phyloP scores from a whole-genome alignment of 768 basidiomycete genomes.

The Trametes meyenii region DNA sequence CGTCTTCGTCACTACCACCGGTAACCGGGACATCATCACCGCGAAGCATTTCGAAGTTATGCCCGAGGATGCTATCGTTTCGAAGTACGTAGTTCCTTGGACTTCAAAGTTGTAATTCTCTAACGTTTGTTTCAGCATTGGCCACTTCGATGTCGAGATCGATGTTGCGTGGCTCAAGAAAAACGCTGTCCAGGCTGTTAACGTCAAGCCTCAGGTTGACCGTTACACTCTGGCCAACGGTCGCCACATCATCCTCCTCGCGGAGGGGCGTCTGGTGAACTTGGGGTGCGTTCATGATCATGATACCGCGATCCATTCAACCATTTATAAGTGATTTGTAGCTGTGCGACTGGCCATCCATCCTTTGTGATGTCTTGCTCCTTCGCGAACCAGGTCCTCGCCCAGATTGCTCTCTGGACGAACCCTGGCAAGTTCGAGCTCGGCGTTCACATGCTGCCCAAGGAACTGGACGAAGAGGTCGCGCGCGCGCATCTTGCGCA shows the following conservation, averaged over 20 bases:
- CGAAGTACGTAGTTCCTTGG: conserved; percentile 65
- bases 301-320: neutral
- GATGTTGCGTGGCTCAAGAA: conserved; percentile 98
- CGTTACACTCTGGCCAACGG: conserved; percentile 92
- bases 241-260: conserved; percentile 95
- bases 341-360: conserved; percentile 97
- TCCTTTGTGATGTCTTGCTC: conserved; percentile 99
- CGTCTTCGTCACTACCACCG: conserved; percentile 97
- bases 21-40: conserved; percentile 97
- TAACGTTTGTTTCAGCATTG: conserved; percentile 55
- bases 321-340: conserved; percentile 32
- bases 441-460: conserved; percentile 98
- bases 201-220: conserved; percentile 99
- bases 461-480: conserved; percentile 98
- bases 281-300: conserved; percentile 63
- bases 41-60: conserved; percentile 89
- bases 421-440: conserved; percentile 90
- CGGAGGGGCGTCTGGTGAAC: conserved; percentile 99
- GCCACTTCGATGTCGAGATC: conserved; percentile 88
- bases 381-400: conserved; percentile 97
- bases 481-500: conserved; percentile 92
- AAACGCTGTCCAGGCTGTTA: conserved; percentile 79
- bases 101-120: neutral
- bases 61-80: conserved; percentile 98
- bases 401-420: conserved; percentile 98